phyloP scores from a whole-genome alignment of 2,329 filamentous ascomycete species.

The Corynespora cassiicola region DNA sequence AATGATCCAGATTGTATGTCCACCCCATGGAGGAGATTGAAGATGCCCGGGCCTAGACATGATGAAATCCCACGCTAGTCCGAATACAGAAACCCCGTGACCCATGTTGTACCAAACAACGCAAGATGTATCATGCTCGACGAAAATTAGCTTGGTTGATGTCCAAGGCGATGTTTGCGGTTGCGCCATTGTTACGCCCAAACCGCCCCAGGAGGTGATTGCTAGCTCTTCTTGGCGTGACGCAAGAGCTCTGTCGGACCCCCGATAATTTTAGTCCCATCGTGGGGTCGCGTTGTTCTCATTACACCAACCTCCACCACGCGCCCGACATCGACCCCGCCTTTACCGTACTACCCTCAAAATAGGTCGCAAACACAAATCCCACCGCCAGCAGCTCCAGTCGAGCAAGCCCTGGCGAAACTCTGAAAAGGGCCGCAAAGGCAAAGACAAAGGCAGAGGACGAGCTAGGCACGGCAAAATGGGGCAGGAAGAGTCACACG shows the following conservation, averaged over 20 bases:
- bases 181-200: too few species aligned
- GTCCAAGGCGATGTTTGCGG: too few species aligned
- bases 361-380: slow-evolving; percentile 60
- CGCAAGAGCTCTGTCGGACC: slow-evolving; percentile 10
- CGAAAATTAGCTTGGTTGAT: too few species aligned
- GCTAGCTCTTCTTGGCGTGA: slow-evolving; percentile 16
- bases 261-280: slow-evolving; percentile 12
- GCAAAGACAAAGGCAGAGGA: slow-evolving; percentile 31
- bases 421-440: slow-evolving; percentile 31
- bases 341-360: slow-evolving; percentile 26
- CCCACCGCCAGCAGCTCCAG: slow-evolving; percentile 47
- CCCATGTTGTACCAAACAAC: too few species aligned
- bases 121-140: too few species aligned
- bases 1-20: too few species aligned
- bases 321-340: neutral
- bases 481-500: slow-evolving; percentile 82
- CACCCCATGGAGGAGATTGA: too few species aligned
- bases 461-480: slow-evolving; percentile 62
- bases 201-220: too few species aligned
- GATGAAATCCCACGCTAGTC: too few species aligned
- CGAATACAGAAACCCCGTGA: too few species aligned
- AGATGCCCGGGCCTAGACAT: too few species aligned
- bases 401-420: slow-evolving; percentile 39
- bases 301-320: neutral
- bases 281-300: slow-evolving; percentile 6